A percentile compares a stretch with the other conserved stretches of the same genome.
These are phyloP conservation scores for Andrographis paniculata DNA, from an alignment of 305 asterid species.

Conservation along the genomic window DNA sequence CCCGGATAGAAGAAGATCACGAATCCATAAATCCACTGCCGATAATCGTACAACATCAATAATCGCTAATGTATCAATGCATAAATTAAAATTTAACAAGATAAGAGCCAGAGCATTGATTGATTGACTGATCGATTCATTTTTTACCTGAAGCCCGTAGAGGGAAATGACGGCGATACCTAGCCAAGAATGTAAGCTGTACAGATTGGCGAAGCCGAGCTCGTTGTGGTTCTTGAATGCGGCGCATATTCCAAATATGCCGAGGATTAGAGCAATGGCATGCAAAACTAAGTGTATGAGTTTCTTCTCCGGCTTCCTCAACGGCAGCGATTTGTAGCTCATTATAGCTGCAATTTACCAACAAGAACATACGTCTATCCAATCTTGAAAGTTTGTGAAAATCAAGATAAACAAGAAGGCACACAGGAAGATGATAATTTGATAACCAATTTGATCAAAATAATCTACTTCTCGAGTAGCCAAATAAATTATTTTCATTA, in stretches of 20 bases:
- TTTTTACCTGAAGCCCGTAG: slow-evolving; percentile 90
- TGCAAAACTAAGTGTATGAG: slow-evolving; percentile 70
- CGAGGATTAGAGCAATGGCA: slow-evolving; percentile 70
- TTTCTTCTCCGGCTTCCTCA: slow-evolving; percentile 75
- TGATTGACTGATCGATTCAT: not conserved
- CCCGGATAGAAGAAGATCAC: slow-evolving; percentile 89
- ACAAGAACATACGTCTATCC: too few relatives aligned
- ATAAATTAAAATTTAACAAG: too few relatives aligned
- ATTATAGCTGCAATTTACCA: slow-evolving; percentile 71
- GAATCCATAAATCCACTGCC: slow-evolving; percentile 90
- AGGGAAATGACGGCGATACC: slow-evolving; percentile 71
- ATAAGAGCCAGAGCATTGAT: slow-evolving; percentile 1
- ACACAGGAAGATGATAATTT: too few relatives aligned
- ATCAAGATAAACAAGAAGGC: too few relatives aligned
- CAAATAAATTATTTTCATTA: too few relatives aligned
- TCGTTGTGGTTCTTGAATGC: slow-evolving; percentile 92
- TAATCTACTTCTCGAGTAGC: too few relatives aligned
- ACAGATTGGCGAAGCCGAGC: slow-evolving; percentile 73
- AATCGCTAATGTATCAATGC: too few relatives aligned
- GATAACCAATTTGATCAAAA: too few relatives aligned
- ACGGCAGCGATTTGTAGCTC: slow-evolving; percentile 71
- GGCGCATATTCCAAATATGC: slow-evolving; percentile 63
- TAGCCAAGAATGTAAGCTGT: slow-evolving; percentile 95
- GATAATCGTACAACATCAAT: too few relatives aligned
- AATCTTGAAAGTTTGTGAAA: too few relatives aligned